These are phyloP conservation scores for Barbatosphaeria neglecta DNA, from an alignment of 495 filamentous ascomycete species.

Conservation along the genomic window DNA sequence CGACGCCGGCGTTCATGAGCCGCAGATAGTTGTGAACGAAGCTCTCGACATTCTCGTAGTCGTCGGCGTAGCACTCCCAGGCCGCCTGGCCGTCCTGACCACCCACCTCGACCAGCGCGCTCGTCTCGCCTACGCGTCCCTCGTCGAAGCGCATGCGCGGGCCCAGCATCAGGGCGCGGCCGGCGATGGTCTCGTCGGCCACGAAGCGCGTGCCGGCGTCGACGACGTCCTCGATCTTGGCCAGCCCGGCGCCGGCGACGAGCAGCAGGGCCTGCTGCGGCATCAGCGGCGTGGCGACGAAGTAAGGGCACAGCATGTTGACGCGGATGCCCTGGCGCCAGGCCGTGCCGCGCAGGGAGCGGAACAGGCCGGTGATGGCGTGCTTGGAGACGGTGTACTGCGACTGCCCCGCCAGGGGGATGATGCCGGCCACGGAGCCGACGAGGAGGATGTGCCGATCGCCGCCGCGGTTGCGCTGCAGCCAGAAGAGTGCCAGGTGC, in stretches of 20 bases:
- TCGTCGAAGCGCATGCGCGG: constrained; percentile 33
- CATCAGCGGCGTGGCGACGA: constrained; percentile 52
- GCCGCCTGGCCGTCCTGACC: constrained; percentile 10
- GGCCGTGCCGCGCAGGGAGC: constrained; percentile 37
- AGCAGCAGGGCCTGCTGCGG: constrained; percentile 24
- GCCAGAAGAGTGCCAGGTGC: constrained; percentile 50
- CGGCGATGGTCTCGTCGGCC: constrained; percentile 38
- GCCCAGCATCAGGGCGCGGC: constrained; percentile 42
- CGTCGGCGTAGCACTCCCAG: constrained; percentile 48
- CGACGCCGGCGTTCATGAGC: constrained; percentile 34
- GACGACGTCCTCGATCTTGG: constrained; percentile 37
- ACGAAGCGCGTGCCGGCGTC: constrained; percentile 23
- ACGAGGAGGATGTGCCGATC: constrained; percentile 46
- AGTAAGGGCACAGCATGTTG: constrained; percentile 55
- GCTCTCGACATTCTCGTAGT: constrained; percentile 42
- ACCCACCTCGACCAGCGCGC: constrained; percentile 15
- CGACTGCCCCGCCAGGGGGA: constrained; percentile 31
- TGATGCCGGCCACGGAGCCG: constrained; percentile 42
- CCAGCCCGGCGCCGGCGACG: constrained; percentile 42
- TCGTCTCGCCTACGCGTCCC: constrained; percentile 20
- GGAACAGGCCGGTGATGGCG: constrained; percentile 51
- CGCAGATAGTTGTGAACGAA: constrained; percentile 35
- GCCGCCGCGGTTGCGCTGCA: constrained; percentile 27
- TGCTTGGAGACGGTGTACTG: constrained; percentile 54
- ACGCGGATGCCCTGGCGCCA: constrained; percentile 39